These are phyloP conservation scores for Somion occarium DNA, from an alignment of 1,284 basidiomycete species.

Conservation along the genomic window DNA sequence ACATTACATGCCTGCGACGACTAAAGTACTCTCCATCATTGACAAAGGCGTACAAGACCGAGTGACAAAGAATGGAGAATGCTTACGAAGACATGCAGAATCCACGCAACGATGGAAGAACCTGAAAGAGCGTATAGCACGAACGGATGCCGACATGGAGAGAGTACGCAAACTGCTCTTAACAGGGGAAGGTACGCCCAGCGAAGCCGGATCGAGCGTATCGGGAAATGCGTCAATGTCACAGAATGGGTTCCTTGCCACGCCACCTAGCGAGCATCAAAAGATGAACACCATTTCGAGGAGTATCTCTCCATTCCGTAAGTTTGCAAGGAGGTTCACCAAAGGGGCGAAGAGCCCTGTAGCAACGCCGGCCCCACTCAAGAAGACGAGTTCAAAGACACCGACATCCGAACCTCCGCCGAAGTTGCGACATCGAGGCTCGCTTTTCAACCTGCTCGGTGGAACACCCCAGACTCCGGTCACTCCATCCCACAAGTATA, in stretches of 20 bases:
- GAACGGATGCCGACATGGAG: constrained; percentile 83
- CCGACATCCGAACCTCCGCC: constrained; percentile 53
- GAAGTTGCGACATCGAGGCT: constrained; percentile 51
- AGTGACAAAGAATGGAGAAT: constrained; percentile 92
- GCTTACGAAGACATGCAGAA: constrained; percentile 81
- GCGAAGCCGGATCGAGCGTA: constrained; percentile 64
- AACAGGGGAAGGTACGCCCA: constrained; percentile 47
- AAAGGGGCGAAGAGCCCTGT: constrained; percentile 35
- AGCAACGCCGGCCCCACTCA: constrained; percentile 43
- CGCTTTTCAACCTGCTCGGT: constrained; percentile 49
- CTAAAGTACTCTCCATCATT: constrained; percentile 89
- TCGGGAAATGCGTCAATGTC: constrained; percentile 42
- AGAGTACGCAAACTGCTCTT: constrained; percentile 57
- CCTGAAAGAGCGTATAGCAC: constrained; percentile 67
- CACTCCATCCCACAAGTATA: constrained; percentile 62
- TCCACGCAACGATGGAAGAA: constrained; percentile 81
- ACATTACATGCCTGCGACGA: constrained; percentile 90
- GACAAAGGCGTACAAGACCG: constrained; percentile 89
- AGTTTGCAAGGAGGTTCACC: constrained; percentile 64
- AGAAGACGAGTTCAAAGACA: constrained; percentile 35
- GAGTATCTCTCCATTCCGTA: constrained; percentile 74
- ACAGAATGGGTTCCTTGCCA: constrained; percentile 57
- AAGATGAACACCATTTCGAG: constrained; percentile 55
- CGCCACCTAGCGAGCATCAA: constrained; percentile 44
- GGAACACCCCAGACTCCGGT: constrained; percentile 37